Base-by-base conservation (phyloP, 2,329 filamentous ascomycete species). In the Didymosphaeria variabile region DNA sequence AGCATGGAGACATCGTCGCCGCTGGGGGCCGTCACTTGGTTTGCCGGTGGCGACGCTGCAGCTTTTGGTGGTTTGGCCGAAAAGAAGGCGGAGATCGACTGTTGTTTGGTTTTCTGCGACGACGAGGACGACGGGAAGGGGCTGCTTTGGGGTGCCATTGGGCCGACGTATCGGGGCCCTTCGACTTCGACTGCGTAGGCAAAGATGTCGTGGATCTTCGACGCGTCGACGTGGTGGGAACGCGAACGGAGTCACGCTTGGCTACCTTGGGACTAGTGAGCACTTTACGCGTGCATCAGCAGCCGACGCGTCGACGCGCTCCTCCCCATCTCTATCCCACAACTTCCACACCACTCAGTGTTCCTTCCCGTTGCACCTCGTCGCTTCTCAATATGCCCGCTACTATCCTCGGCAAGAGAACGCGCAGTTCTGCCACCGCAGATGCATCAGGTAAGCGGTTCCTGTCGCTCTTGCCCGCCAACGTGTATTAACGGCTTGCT, bases 31-130 rank as follows among this genome's bases (percentile, higher is more conserved):
- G 47, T 62, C 57, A 45, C 52, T 56, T 46, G 31, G 17, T 36
- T 17, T 23, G 9, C 8, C n/a, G 26, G 67, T 42, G 71, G 71
- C 69, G 75, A 57, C 42, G 70, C 64, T 29, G 71, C 55, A 7
- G 59, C 57, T 51, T 61, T 63, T 15, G 77, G 67, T 5, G 76
- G 62, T 62, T 79, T 81, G 1, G 74, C 74, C 0, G 88, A 86
- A 76, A 97, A 97, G 80, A 97, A 97, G 73, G 89, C 94, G 3
- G 92, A 95, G 63, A 97, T 90, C 0, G 92, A 92, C 67, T 90
- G 87, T 74, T 97, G 92, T 70, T 90, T 91, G 78, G 90, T 91
- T 57, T 70, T 74, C 46, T 82, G 79, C 10, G 77, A 76, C 10
- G 75, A 66, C 36, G 64, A 61, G 36, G 65, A 67, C 32, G 66